Percentiles rank a stretch among this genome's conserved stretches.
These are phyloP conservation scores for Candida xiaguanensis DNA, from an alignment of 805 yeast genomes.

Conservation along the genomic window DNA sequence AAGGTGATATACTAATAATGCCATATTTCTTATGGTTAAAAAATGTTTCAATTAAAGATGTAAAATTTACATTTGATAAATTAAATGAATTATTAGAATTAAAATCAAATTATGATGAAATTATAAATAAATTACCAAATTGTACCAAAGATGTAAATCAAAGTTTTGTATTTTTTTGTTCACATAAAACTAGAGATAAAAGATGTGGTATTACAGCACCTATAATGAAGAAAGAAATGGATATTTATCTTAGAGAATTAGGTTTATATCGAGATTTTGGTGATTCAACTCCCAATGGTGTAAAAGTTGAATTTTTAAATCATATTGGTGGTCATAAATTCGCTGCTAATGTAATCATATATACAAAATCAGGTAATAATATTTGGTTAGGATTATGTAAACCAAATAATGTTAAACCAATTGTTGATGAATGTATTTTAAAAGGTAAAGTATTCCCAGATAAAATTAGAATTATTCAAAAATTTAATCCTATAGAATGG, in stretches of 20 bases:
- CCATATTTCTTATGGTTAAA: conserved; percentile 75
- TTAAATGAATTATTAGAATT: conserved; percentile 41
- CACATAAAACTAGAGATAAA: conserved; percentile 88
- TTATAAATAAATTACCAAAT: conserved; percentile 12
- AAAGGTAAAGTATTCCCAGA: conserved; percentile 72
- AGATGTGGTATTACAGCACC: conserved; percentile 95
- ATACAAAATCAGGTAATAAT: conserved; percentile 67
- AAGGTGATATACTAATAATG: conserved; percentile 61
- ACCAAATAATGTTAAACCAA: conserved; percentile 70
- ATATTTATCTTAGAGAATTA: conserved; percentile 62
- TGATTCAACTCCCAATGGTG: conserved; percentile 75
- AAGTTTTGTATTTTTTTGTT: conserved; percentile 70
- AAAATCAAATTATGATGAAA: conserved; percentile 8
- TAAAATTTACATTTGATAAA: conserved; percentile 39
- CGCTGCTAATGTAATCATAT: conserved; percentile 84
- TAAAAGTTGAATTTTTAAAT: conserved; percentile 63
- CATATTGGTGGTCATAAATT: conserved; percentile 97
- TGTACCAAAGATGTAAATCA: conserved; percentile 28
- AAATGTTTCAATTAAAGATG: conserved; percentile 43
- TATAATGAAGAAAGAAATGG: conserved; percentile 75
- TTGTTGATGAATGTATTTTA: conserved; percentile 72
- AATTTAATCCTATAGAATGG: conserved; percentile 54
- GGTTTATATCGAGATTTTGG: conserved; percentile 73
- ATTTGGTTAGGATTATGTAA: conserved; percentile 86
- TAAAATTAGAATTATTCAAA: conserved; percentile 57